Evolutionary conservation across 1,139 yeast species (phyloP).

Genomic region (Candida glucosophila): DNA sequence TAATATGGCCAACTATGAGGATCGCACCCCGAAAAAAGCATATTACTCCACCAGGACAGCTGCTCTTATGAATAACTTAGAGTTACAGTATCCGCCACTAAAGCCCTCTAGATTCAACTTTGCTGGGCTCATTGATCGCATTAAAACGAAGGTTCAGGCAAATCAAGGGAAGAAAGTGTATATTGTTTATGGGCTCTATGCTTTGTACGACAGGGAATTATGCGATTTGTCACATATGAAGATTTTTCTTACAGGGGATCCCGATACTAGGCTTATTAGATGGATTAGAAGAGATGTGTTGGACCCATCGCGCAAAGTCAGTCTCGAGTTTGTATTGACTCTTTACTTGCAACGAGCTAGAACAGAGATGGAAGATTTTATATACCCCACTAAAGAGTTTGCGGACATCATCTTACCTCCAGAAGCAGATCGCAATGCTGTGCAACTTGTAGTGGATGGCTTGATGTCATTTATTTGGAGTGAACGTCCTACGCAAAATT

Average conservation of each 20-base stretch:
- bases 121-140: slow-evolving; percentile 12
- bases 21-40: slow-evolving; percentile 3
- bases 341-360: slow-evolving; percentile 60
- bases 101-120: slow-evolving; percentile 37
- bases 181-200: slow-evolving; percentile 73
- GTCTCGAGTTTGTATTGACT: slow-evolving; percentile 45
- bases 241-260: slow-evolving; percentile 78
- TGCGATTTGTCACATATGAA: slow-evolving; percentile 53
- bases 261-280: slow-evolving; percentile 73
- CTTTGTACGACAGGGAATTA: slow-evolving; percentile 58
- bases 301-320: slow-evolving; percentile 12
- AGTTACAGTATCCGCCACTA: slow-evolving; percentile 13
- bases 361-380: slow-evolving; percentile 67
- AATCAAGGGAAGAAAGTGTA: slow-evolving; percentile 28
- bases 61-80: slow-evolving; percentile 19
- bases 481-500: slow-evolving; percentile 7
- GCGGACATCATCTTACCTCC: slow-evolving; percentile 81
- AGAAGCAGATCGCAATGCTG: slow-evolving; percentile 58
- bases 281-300: slow-evolving; percentile 51
- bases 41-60: slow-evolving; percentile 16
- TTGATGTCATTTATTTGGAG: slow-evolving; percentile 34
- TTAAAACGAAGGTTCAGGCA: slow-evolving; percentile 6
- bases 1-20: slow-evolving; percentile 27
- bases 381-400: slow-evolving; percentile 64
- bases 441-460: slow-evolving; percentile 70